Evolutionary conservation across 2,329 filamentous ascomycete genomes (phyloP).

Genomic region (Penicillium sp.): DNA sequence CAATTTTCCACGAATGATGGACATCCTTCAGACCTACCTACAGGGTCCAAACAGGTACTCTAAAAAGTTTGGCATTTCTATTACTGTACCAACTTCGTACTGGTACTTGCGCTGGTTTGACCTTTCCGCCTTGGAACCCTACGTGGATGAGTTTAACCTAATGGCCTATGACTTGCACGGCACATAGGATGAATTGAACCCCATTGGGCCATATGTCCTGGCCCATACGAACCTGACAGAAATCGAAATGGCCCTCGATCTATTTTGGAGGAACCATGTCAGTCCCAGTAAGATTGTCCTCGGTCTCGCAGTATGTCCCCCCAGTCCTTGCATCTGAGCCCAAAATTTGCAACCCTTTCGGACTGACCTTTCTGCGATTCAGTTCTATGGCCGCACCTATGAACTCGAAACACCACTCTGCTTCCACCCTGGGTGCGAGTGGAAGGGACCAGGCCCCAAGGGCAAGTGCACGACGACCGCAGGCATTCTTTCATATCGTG

Average conservation of each 20-base stretch:
- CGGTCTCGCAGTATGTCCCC: constrained; percentile 19
- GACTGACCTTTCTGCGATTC: too few relatives aligned
- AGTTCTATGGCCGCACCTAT: constrained; percentile 21
- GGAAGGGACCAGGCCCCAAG: constrained; percentile 21
- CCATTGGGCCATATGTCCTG: constrained; percentile 12
- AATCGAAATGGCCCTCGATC: constrained; percentile 18
- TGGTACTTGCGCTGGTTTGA: constrained; percentile 37
- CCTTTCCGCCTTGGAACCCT: constrained; percentile 15
- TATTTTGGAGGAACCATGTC: constrained; percentile 21
- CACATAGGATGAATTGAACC: constrained; percentile 16
- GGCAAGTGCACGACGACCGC: constrained; percentile 28
- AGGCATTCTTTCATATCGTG: constrained; percentile 29
- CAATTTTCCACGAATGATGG: constrained; percentile 30
- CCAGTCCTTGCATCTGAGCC: too few relatives aligned
- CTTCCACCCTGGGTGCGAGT: constrained; percentile 19
- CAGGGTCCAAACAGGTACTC: background rate
- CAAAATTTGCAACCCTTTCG: too few relatives aligned
- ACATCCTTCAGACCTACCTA: constrained; percentile 16
- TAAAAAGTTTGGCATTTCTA: constrained; percentile 16
- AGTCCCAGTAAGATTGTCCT: constrained; percentile 11
- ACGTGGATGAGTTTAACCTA: constrained; percentile 29
- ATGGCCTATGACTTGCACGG: constrained; percentile 35
- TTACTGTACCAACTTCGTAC: constrained; percentile 32
- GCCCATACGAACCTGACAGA: constrained; percentile 25
- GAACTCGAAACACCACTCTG: constrained; percentile 9